phyloP scores from a whole-genome alignment of 2,329 filamentous ascomycete genomes.

The Penicillium italicum region DNA sequence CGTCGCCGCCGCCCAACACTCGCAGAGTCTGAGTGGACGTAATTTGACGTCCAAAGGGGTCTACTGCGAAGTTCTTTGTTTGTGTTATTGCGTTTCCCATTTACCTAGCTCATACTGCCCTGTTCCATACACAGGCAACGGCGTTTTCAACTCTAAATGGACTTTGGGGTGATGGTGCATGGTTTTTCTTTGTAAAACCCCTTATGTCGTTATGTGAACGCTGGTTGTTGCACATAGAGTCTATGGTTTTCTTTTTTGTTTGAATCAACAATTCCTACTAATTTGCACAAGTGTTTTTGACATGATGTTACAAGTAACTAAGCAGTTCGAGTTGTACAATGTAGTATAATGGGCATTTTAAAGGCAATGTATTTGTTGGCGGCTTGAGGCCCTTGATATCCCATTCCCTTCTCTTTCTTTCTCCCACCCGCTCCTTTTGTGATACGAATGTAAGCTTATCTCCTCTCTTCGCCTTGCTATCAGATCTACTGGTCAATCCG shows the following conservation, averaged over 20 bases:
- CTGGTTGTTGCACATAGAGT: conserved; percentile 23
- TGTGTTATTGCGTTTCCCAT: background rate
- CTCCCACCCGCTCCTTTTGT: too few relatives aligned
- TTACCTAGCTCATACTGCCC: conserved; percentile 5
- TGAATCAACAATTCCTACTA: conserved; percentile 17
- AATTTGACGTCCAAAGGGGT: background rate
- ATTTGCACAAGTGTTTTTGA: background rate
- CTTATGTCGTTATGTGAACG: conserved; percentile 17
- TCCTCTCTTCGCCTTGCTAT: background rate
- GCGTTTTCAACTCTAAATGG: conserved; percentile 11
- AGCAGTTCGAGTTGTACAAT: background rate
- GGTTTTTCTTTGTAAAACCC: conserved; percentile 10
- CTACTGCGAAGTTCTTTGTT: background rate
- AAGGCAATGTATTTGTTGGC: background rate
- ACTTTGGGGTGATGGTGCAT: conserved; percentile 9
- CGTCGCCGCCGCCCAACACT: conserved; percentile 38
- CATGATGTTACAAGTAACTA: background rate
- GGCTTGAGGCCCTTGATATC: background rate
- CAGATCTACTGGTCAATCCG: background rate
- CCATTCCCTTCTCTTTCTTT: background rate
- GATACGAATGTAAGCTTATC: too few relatives aligned
- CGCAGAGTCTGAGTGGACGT: conserved; percentile 39
- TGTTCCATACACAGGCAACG: conserved; percentile 1
- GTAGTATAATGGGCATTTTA: background rate
- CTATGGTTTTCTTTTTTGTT: background rate